Evolutionary conservation across 345 rosid species (phyloP).

Genomic region (Adansonia digitata): DNA sequence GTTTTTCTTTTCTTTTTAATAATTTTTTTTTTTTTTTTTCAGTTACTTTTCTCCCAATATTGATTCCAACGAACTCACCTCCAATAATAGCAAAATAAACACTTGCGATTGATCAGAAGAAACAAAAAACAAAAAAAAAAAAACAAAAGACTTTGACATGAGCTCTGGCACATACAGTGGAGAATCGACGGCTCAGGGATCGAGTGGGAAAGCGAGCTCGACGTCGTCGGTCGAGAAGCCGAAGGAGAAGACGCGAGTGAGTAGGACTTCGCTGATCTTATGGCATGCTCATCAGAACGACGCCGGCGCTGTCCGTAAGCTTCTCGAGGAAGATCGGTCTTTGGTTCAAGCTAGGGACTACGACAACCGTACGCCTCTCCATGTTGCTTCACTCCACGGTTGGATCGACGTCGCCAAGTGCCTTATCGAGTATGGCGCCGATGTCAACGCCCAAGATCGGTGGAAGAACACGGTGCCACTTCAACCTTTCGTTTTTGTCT

Average conservation of each 20-base stretch:
- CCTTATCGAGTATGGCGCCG: conserved; percentile 81
- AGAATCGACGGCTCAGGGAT: conserved; percentile 20
- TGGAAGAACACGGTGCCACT: conserved; percentile 91
- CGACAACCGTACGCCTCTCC: conserved; percentile 89
- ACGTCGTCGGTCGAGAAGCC: conserved; percentile 53
- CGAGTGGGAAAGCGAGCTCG: conserved; percentile 22
- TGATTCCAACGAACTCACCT: neutral
- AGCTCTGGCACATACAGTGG: conserved; percentile 46
- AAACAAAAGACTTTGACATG: conserved; percentile 27
- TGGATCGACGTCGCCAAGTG: conserved; percentile 90
- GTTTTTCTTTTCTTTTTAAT: too few species aligned
- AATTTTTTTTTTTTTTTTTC: too few species aligned
- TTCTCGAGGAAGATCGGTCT: conserved; percentile 82
- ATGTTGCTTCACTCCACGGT: conserved; percentile 94
- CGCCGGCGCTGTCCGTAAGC: conserved; percentile 71
- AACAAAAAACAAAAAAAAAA: neutral
- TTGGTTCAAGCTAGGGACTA: conserved; percentile 90
- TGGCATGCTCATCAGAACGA: conserved; percentile 99
- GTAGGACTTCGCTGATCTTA: conserved; percentile 88
- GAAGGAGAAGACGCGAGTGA: conserved; percentile 96
- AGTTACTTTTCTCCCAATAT: neutral
- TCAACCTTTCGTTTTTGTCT: neutral
- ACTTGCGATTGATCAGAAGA: neutral
- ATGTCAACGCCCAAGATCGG: conserved; percentile 98
- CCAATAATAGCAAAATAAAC: neutral